phyloP scores from a whole-genome alignment of 805 yeast genomes.

The Spathaspora sp. region DNA sequence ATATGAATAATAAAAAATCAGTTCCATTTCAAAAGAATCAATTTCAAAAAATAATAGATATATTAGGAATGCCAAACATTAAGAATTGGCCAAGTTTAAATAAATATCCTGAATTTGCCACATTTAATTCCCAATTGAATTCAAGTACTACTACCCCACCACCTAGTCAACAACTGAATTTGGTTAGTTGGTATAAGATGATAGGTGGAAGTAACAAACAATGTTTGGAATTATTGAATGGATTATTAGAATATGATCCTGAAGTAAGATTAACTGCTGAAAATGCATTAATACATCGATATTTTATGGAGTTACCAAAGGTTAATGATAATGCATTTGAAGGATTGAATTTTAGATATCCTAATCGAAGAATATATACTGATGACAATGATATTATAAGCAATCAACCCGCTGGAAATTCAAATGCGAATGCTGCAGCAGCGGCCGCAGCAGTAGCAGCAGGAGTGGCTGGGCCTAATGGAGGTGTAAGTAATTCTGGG shows the following conservation, averaged over 20 bases:
- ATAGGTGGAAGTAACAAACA: slow-evolving; percentile 71
- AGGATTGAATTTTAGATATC: slow-evolving; percentile 70
- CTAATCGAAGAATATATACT: slow-evolving; percentile 79
- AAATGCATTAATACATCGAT: slow-evolving; percentile 71
- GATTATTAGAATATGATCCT: slow-evolving; percentile 81
- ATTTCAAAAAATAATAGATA: slow-evolving; percentile 83
- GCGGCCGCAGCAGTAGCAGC: slow-evolving; percentile 1
- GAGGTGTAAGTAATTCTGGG: not conserved
- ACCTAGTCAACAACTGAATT: slow-evolving; percentile 27
- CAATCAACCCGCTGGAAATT: slow-evolving; percentile 11
- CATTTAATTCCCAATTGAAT: slow-evolving; percentile 46
- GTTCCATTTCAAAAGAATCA: slow-evolving; percentile 95
- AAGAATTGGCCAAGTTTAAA: slow-evolving; percentile 77
- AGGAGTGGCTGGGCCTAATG: slow-evolving; percentile 1
- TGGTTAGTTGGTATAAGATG: slow-evolving; percentile 82
- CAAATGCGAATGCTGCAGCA: slow-evolving; percentile 4
- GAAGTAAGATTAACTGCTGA: slow-evolving; percentile 72
- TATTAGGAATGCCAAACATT: slow-evolving; percentile 83
- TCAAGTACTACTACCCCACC: slow-evolving; percentile 51
- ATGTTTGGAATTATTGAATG: slow-evolving; percentile 62
- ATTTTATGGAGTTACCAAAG: slow-evolving; percentile 67
- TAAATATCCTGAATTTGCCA: slow-evolving; percentile 76
- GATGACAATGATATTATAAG: slow-evolving; percentile 76
- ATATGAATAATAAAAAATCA: slow-evolving; percentile 69
- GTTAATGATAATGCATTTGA: slow-evolving; percentile 79